Percentiles rank a stretch among this genome's conserved stretches.
phyloP scores from a whole-genome alignment of 2,329 filamentous ascomycete species.

The Cordyceps militaris region DNA sequence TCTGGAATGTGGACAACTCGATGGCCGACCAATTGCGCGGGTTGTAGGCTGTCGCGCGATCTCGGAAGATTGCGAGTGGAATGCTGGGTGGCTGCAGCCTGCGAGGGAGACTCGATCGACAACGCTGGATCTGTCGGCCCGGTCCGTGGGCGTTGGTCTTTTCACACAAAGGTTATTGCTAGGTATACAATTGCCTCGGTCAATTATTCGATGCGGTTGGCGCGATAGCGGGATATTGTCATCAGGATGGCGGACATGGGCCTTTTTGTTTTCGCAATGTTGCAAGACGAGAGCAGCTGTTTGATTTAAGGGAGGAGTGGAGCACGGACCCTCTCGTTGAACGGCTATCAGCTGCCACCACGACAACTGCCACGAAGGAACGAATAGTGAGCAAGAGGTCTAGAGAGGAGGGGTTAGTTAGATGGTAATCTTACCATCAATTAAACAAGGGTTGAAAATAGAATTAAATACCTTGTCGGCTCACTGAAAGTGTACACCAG shows the following conservation, averaged over 20 bases:
- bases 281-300: background rate
- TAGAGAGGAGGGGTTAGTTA: too few species aligned
- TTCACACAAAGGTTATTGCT: background rate
- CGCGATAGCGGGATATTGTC: background rate
- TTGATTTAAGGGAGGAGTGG: slow-evolving; percentile 7
- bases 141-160: background rate
- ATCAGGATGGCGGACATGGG: background rate
- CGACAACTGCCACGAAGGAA: too few species aligned
- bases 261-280: background rate
- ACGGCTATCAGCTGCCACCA: too few species aligned
- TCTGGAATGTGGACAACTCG: background rate
- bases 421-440: too few species aligned
- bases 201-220: background rate
- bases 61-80: background rate
- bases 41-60: background rate
- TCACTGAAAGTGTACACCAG: too few species aligned
- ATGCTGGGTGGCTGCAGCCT: background rate
- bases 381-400: too few species aligned
- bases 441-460: too few species aligned
- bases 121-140: background rate
- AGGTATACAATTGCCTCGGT: background rate
- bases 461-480: too few species aligned
- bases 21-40: background rate
- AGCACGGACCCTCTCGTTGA: slow-evolving; percentile 9
- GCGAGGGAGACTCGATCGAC: background rate